Evolutionary conservation across 2,329 filamentous ascomycete genomes (phyloP), one percentile per base, ranked within the genome.

Genomic region (Phialophora macrospora): DNA sequence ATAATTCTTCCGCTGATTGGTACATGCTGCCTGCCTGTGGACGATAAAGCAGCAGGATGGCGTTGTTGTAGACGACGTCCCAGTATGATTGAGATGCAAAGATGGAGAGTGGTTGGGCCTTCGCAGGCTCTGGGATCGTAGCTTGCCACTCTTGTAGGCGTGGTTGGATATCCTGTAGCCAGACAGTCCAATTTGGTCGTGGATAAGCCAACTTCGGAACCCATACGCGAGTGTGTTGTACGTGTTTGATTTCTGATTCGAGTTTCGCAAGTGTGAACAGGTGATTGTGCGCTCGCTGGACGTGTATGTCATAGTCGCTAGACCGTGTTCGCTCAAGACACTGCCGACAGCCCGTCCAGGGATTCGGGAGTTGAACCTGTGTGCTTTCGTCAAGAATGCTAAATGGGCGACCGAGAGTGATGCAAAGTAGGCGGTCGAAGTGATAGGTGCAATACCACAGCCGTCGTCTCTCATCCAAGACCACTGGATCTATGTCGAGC

Each of bases 341-440:
- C 58, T 30, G 58, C 24, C 58, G 58, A 30, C 3, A 65, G 51
- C 51, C 58, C 24, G 57, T 62, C 63, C 58, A 65, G 24, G 63
- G 63, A 70, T 62, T 76, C 73, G 56, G 73, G 63, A 56, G 74
- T 63, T 61, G 68, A 72, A 64, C 70, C 72, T 34, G 58, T 20
- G 30, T 62, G 63, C 63, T 65, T 44, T 65, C 57, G 62, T 80
- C 78, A 4, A 78, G 73, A 52, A 80, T 76, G 2, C 78, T 78
- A 26, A 80, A 67, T 3, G 78, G 78, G 38, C 78, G 75, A 12
- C 76, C 76, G 0, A 80, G 66, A 0, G 78, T 80, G 46, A 76
- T 76, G 1, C 78, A 76, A 48, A 79, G 78, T 30, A 79, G 72
- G 20, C 78, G 75, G 60, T 80, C 78, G 4, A 80, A 73, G 17